Evolutionary conservation across 139 green algal genomes (phyloP).

Genomic region (Chlorella sp.): DNA sequence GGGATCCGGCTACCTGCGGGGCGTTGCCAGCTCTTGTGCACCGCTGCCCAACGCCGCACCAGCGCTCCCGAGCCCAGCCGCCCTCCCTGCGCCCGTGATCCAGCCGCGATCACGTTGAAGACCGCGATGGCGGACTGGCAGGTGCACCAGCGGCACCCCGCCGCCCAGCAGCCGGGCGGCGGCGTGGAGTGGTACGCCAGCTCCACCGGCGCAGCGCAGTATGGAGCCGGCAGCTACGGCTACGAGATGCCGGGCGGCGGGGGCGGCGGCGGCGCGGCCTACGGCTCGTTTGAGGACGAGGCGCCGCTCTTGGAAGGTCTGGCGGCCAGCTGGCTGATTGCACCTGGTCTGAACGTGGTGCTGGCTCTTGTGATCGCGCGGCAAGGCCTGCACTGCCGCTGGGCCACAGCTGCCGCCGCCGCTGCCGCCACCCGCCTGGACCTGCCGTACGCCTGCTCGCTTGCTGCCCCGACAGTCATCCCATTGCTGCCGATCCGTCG

Average conservation of each 20-base stretch:
- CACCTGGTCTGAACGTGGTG: no score
- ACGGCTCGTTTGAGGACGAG: slow-evolving; percentile 87
- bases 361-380: neutral
- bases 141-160: slow-evolving; percentile 22
- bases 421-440: neutral
- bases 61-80: no score
- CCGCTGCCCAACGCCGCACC: no score
- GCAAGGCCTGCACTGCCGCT: neutral
- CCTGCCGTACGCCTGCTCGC: neutral
- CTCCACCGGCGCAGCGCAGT: neutral
- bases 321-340: neutral
- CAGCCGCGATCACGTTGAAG: no score
- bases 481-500: neutral
- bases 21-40: no score
- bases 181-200: slow-evolving; percentile 35
- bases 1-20: no score
- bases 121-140: slow-evolving; percentile 21
- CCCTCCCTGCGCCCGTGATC: no score
- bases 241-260: neutral
- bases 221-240: neutral
- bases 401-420: neutral
- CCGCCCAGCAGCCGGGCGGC: neutral
- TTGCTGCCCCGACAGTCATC: neutral
- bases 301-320: slow-evolving; percentile 87
- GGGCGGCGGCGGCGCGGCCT: slow-evolving; percentile 29